phyloP scores from a whole-genome alignment of 192 early-diverging fungal genomes.

The Coemansia sp. region DNA sequence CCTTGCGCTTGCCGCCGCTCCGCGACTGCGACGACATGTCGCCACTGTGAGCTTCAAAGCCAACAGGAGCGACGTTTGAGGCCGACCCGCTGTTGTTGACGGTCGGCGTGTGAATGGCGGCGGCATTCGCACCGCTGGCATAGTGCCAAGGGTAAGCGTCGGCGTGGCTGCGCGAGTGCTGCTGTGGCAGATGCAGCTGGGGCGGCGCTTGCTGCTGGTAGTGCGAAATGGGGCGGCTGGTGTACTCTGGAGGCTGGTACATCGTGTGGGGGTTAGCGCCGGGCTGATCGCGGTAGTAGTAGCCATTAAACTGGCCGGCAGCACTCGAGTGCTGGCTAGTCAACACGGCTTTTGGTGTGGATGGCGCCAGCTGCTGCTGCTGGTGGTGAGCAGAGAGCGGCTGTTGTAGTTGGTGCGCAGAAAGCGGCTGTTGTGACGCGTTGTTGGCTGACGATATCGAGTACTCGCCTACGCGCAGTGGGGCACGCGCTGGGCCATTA shows the following conservation, averaged over 20 bases:
- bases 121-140: not conserved
- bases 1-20: constrained; percentile 37
- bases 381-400: not conserved
- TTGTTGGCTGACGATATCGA: constrained; percentile 15
- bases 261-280: constrained; percentile 6
- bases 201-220: constrained; percentile 9
- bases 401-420: constrained; percentile 11
- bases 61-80: not conserved
- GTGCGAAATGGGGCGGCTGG: not conserved
- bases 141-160: constrained; percentile 33
- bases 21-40: constrained; percentile 15
- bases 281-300: constrained; percentile 32
- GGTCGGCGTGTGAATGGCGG: constrained; percentile 5
- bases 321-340: constrained; percentile 9
- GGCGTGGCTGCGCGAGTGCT: constrained; percentile 3
- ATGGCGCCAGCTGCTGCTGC: constrained; percentile 3
- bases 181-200: constrained; percentile 7
- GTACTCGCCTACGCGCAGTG: constrained; percentile 35
- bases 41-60: not conserved
- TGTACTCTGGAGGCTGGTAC: constrained; percentile 3
- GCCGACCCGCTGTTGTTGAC: not conserved
- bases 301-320: not conserved
- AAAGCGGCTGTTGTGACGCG: not conserved
- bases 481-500: constrained; percentile 11
- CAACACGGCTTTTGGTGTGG: constrained; percentile 5